phyloP scores from a whole-genome alignment of 2,329 filamentous ascomycete genomes.

The Diplodia sapinea region DNA sequence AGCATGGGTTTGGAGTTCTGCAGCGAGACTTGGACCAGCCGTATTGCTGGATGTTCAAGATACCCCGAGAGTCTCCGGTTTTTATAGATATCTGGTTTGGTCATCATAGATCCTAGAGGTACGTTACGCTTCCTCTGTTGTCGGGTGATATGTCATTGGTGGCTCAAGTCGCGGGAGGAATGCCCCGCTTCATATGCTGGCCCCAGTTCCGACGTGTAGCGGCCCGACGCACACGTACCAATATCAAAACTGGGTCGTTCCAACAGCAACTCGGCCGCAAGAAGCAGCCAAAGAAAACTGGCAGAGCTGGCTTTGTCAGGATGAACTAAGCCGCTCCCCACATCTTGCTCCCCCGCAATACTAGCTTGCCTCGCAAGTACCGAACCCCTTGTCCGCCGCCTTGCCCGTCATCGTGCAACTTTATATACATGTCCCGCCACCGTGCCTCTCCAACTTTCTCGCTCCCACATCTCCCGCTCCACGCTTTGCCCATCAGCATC shows the following conservation, averaged over 20 bases:
- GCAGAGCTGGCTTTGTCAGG: conserved; percentile 6
- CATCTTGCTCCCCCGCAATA: conserved; percentile 14
- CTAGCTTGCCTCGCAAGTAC: conserved; percentile 9
- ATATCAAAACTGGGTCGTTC: background rate
- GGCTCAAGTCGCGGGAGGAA: background rate
- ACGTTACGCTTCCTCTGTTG: too few relatives aligned
- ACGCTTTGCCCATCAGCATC: background rate
- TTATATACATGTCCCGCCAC: background rate
- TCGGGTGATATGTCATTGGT: background rate
- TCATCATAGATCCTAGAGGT: background rate
- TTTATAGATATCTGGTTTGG: background rate
- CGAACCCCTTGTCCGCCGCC: background rate
- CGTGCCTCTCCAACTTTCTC: background rate
- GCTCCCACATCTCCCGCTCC: background rate
- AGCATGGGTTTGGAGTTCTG: conserved; percentile 15
- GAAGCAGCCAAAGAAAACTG: background rate
- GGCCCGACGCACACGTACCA: background rate
- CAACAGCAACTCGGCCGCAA: background rate
- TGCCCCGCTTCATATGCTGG: background rate
- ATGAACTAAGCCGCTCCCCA: conserved; percentile 19
- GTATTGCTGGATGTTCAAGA: conserved; percentile 6
- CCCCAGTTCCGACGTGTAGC: background rate
- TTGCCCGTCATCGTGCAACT: background rate
- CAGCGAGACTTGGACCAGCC: conserved; percentile 11
- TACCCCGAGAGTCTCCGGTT: conserved; percentile 13